These are phyloP conservation scores for Eremochloa ophiuroides DNA, from an alignment of 176 grass and related monocot species.

Conservation along the genomic window DNA sequence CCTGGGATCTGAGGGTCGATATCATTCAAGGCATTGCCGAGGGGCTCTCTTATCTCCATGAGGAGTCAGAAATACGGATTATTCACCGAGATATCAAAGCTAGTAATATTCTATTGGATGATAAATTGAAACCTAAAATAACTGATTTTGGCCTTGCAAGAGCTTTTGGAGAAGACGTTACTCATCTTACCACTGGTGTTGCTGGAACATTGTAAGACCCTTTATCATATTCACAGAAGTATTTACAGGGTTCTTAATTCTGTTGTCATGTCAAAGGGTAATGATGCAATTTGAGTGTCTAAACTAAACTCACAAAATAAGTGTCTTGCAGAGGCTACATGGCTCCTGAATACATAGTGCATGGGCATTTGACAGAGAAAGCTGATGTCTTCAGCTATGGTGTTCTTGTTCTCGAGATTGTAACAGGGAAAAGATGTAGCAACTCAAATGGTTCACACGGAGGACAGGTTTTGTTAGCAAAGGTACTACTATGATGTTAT, in stretches of 20 bases:
- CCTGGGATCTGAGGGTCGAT: slow-evolving; percentile 54
- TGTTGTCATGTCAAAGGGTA: background rate
- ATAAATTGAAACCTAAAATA: slow-evolving; percentile 80
- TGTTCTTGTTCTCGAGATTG: slow-evolving; percentile 67
- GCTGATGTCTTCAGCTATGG: slow-evolving; percentile 85
- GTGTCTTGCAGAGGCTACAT: slow-evolving; percentile 78
- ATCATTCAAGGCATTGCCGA: slow-evolving; percentile 78
- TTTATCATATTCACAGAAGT: background rate
- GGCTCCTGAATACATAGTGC: slow-evolving; percentile 82
- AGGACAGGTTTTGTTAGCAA: slow-evolving; percentile 54
- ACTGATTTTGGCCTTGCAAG: slow-evolving; percentile 89
- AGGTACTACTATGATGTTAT: slow-evolving; percentile 34
- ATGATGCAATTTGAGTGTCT: background rate
- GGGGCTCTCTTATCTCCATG: slow-evolving; percentile 85
- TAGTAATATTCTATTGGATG: slow-evolving; percentile 87
- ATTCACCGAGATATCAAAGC: slow-evolving; percentile 92
- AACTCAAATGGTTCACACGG: slow-evolving; percentile 48
- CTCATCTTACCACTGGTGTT: slow-evolving; percentile 81
- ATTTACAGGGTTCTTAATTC: background rate
- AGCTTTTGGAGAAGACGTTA: slow-evolving; percentile 59
- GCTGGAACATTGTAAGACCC: slow-evolving; percentile 73
- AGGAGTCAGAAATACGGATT: slow-evolving; percentile 75
- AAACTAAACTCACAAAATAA: slow-evolving; percentile 4
- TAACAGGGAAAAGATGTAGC: slow-evolving; percentile 69
- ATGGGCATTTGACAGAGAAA: slow-evolving; percentile 80